A percentile compares a stretch with the other conserved stretches of the same genome.
Evolutionary conservation across 2,329 filamentous ascomycete species (phyloP).

Genomic region (Colletotrichum nymphaeae): DNA sequence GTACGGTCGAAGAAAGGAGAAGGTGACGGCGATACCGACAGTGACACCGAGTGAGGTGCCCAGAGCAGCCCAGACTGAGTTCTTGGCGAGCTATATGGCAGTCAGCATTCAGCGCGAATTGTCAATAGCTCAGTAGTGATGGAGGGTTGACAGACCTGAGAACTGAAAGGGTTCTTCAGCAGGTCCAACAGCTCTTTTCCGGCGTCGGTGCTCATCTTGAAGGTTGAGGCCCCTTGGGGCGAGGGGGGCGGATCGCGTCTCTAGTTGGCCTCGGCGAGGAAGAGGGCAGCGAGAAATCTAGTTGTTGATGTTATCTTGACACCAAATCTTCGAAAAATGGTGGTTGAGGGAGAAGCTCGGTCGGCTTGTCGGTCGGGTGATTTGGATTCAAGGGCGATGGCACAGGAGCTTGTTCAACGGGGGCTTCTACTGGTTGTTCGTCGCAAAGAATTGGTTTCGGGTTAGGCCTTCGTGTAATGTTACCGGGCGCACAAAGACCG

Average conservation of each 20-base stretch:
- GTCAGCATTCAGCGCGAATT: neutral
- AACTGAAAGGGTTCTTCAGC: conserved; percentile 62
- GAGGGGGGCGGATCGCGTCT: conserved; percentile 20
- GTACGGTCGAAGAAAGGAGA: conserved; percentile 91
- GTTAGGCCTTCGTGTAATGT: neutral
- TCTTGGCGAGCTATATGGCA: conserved; percentile 53
- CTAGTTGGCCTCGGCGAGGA: neutral
- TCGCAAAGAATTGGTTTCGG: conserved; percentile 8
- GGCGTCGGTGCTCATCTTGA: conserved; percentile 41
- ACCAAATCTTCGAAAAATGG: neutral
- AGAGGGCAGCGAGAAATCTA: neutral
- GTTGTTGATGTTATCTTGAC: conserved; percentile 24
- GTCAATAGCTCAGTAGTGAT: too few relatives aligned
- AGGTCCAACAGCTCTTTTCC: conserved; percentile 60
- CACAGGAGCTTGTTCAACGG: neutral
- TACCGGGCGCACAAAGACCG: conserved; percentile 13
- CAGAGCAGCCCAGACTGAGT: conserved; percentile 82
- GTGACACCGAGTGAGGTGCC: conserved; percentile 84
- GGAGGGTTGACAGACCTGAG: conserved; percentile 50
- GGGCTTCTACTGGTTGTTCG: neutral
- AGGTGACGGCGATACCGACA: conserved; percentile 77
- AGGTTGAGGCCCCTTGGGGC: conserved; percentile 28
- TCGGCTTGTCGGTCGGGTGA: neutral
- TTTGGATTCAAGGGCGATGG: neutral
- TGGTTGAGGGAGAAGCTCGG: neutral